Evolutionary conservation across 2,329 filamentous ascomycete species (phyloP), one percentile per base, ranked within the genome.

Genomic region (Phoma sp.): DNA sequence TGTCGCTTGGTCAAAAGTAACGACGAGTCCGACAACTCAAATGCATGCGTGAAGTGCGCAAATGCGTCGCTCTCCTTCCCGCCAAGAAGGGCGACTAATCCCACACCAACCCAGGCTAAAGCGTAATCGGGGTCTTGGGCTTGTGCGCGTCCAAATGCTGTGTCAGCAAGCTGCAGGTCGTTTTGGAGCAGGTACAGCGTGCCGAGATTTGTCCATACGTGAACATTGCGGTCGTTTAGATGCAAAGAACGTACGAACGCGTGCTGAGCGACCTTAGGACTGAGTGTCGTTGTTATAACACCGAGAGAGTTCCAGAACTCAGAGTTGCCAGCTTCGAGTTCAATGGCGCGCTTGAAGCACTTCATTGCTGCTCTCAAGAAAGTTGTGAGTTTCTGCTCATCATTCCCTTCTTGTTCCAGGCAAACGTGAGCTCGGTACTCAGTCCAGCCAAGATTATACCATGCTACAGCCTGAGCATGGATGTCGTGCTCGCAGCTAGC

Each of bases 281-380:
- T 97, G 63, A 97, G 83, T 40, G 86, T 86, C 60, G 91, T 93
- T 2, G 95, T 97, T 24, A 91, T 92, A 3, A 98, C 91, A 44
- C 94, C 95, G 2, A 99, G 82, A 0, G 95, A 89, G 70, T 98
- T 98, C 95, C 95, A 99, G 74, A 98, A 98, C 64, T 98, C 94
- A 0, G 91, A 81, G 70, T 98, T 99, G 46, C 92, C 91, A 6
- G 93, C 90, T 75, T 99, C 96, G 1, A 97, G 82, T 76, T 98
- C 95, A 62, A 99, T 99, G 1, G 95, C 91, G 39, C 91, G 85
- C 78, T 99, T 99, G 83, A 99, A 98, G 67, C 91, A 95, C 50
- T 88, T 85, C 60, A 98, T 89, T 1, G 95, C 85, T 6, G 92
- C 88, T 73, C 89, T 93, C 41, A 95, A 80, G 63, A 92, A 92